Percentiles rank a stretch among this genome's conserved stretches.
These are phyloP conservation scores for Tricholoma flavovirens DNA, from an alignment of 768 basidiomycete species.

Conservation along the genomic window DNA sequence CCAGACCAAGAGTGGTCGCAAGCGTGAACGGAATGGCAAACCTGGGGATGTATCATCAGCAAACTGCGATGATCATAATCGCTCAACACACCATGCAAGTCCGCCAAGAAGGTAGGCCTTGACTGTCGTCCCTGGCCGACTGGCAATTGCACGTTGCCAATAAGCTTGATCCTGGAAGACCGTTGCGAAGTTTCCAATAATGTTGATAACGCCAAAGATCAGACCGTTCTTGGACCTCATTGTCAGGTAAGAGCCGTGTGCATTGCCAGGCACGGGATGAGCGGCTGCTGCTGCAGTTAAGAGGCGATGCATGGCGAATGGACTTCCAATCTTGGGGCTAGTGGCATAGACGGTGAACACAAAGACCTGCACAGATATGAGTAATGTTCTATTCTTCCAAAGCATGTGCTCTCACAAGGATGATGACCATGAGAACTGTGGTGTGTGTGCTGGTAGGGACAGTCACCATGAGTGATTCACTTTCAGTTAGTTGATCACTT, in stretches of 20 bases:
- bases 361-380: conserved; percentile 25
- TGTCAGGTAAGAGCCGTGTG: conserved; percentile 79
- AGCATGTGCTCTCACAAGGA: conserved; percentile 36
- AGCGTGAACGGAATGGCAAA: conserved; percentile 86
- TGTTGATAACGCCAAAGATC: conserved; percentile 83
- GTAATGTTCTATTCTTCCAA: neutral
- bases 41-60: conserved; percentile 26
- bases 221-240: conserved; percentile 73
- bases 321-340: conserved; percentile 73
- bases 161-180: conserved; percentile 69
- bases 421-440: conserved; percentile 79
- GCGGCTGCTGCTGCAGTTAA: conserved; percentile 50
- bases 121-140: conserved; percentile 75
- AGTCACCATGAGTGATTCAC: neutral
- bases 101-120: conserved; percentile 91
- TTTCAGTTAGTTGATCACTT: conserved; percentile 20
- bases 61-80: neutral
- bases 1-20: conserved; percentile 82
- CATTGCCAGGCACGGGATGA: conserved; percentile 74
- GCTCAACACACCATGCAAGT: conserved; percentile 60
- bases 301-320: conserved; percentile 71
- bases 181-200: conserved; percentile 75
- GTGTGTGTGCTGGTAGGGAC: conserved; percentile 66
- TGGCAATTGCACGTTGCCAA: conserved; percentile 91
- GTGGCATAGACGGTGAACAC: conserved; percentile 81